phyloP scores from a whole-genome alignment of 1,284 basidiomycete genomes.

The Cryptococcus sp. region DNA sequence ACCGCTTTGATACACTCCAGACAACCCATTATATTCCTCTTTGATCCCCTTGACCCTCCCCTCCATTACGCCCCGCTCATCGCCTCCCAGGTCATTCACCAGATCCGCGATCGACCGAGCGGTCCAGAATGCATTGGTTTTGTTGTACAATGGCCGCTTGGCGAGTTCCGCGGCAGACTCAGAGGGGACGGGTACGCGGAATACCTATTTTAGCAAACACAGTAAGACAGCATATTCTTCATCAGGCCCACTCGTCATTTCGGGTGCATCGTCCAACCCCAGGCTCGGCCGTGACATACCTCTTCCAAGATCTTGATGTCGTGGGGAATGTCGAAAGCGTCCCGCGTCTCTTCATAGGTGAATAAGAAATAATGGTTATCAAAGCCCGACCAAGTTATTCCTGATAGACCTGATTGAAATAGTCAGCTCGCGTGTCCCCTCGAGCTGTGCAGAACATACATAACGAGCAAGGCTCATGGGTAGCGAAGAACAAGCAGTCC shows the following conservation, averaged over 20 bases:
- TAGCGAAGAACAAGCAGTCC: conserved; percentile 39
- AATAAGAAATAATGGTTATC: conserved; percentile 36
- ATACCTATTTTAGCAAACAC: conserved; percentile 19
- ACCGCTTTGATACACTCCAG: conserved; percentile 26
- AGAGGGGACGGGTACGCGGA: conserved; percentile 20
- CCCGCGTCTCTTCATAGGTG: conserved; percentile 36
- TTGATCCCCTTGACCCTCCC: conserved; percentile 19
- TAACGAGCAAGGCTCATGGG: conserved; percentile 39
- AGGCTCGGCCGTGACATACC: conserved; percentile 7
- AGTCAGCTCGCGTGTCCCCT: not conserved
- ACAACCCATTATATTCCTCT: conserved; percentile 20
- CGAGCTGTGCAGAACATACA: conserved; percentile 21
- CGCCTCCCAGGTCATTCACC: conserved; percentile 14
- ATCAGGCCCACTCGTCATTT: not conserved
- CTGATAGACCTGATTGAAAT: conserved; percentile 26
- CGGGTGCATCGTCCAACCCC: not conserved
- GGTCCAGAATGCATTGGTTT: conserved; percentile 31
- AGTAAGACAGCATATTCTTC: not conserved
- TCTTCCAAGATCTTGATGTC: conserved; percentile 37
- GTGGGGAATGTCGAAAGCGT: conserved; percentile 34
- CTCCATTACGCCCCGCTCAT: conserved; percentile 13
- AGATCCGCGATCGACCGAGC: conserved; percentile 24
- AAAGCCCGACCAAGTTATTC: conserved; percentile 39
- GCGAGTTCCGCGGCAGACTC: conserved; percentile 18
- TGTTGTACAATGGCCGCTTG: conserved; percentile 31